phyloP scores from a whole-genome alignment of 768 basidiomycete genomes.

The Leucocoprinus sp. region DNA sequence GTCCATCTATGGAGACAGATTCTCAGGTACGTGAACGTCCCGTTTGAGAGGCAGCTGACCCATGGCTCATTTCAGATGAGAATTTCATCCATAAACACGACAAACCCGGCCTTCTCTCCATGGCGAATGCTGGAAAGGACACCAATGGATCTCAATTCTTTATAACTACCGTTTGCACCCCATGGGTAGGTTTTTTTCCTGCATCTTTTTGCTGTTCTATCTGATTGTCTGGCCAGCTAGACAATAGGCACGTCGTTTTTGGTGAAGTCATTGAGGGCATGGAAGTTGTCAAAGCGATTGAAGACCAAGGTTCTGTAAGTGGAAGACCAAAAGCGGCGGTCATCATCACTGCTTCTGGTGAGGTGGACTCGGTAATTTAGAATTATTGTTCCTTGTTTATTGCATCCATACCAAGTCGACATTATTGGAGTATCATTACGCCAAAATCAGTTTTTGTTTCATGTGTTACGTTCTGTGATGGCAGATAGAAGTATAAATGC shows the following conservation, averaged over 20 bases:
- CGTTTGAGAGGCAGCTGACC: not conserved
- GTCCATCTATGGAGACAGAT: constrained; percentile 80
- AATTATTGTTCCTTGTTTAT: no score
- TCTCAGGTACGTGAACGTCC: constrained; percentile 42
- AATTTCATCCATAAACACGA: constrained; percentile 71
- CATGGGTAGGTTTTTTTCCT: constrained; percentile 36
- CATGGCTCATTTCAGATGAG: constrained; percentile 46
- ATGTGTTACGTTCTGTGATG: no score
- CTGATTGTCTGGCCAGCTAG: constrained; percentile 20
- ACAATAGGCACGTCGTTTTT: constrained; percentile 64
- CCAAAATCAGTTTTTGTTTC: no score
- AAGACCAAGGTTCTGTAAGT: constrained; percentile 31
- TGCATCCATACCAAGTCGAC: no score
- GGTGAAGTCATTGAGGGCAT: constrained; percentile 61
- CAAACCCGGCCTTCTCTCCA: constrained; percentile 56
- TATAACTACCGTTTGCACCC: constrained; percentile 64
- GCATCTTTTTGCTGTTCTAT: not conserved
- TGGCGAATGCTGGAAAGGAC: constrained; percentile 81
- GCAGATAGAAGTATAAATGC: no score
- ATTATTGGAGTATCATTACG: no score
- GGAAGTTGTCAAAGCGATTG: constrained; percentile 56
- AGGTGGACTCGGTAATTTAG: not conserved
- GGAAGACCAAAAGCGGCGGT: constrained; percentile 37
- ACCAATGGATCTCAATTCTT: constrained; percentile 85
- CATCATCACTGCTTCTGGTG: constrained; percentile 54